Evolutionary conservation across 2,329 filamentous ascomycete species (phyloP).

Genomic region (Alternaria viburni): DNA sequence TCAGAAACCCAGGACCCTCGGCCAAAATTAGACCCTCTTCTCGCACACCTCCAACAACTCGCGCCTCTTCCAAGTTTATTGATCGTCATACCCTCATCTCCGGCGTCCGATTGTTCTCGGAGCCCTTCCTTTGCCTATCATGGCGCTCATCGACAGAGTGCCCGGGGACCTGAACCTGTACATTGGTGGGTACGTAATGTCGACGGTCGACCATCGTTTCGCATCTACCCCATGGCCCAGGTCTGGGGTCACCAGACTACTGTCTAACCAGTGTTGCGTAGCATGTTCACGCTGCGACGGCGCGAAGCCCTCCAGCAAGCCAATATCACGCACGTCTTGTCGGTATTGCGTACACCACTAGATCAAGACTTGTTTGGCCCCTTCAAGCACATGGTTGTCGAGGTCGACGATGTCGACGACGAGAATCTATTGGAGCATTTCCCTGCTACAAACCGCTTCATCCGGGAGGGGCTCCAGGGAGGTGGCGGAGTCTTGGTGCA

Average conservation of each 20-base stretch:
- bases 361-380: constrained; percentile 63
- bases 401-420: constrained; percentile 90
- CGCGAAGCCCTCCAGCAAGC: constrained; percentile 72
- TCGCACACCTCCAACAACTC: constrained; percentile 21
- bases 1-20: constrained; percentile 27
- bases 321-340: constrained; percentile 90
- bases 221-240: constrained; percentile 19
- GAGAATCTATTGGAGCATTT: constrained; percentile 85
- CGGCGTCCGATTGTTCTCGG: constrained; percentile 23
- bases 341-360: constrained; percentile 71
- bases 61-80: constrained; percentile 10
- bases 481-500: constrained; percentile 71
- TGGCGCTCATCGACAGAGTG: constrained; percentile 69
- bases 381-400: constrained; percentile 77
- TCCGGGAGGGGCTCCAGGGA: constrained; percentile 73
- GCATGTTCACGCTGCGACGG: constrained; percentile 79
- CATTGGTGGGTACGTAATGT: constrained; percentile 73
- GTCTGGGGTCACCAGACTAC: constrained; percentile 15
- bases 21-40: constrained; percentile 30
- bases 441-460: constrained; percentile 79
- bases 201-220: constrained; percentile 20
- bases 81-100: constrained; percentile 24
- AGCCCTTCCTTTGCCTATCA: constrained; percentile 38
- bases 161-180: constrained; percentile 74
- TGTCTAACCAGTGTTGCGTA: constrained; percentile 51